Evolutionary conservation across 2,329 filamentous ascomycete genomes (phyloP).

Genomic region (Triangularia setosa): DNA sequence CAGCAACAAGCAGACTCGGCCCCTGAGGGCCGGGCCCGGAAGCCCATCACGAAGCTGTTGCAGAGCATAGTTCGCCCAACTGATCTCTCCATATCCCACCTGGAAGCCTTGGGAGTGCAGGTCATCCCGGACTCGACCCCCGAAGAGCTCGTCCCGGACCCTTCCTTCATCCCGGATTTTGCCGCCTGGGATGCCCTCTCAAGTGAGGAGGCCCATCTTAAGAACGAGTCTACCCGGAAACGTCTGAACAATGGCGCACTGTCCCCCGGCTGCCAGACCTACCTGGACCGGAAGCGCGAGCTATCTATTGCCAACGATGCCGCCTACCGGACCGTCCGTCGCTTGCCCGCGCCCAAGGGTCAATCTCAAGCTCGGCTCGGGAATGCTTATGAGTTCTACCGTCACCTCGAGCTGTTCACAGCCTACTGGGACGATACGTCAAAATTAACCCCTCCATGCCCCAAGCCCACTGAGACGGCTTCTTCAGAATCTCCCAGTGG

Average conservation of each 20-base stretch:
- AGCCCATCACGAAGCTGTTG: slow-evolving; percentile 47
- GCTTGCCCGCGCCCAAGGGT: slow-evolving; percentile 52
- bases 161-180: slow-evolving; percentile 51
- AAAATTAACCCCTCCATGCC: slow-evolving; percentile 13
- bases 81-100: slow-evolving; percentile 46
- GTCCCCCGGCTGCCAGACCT: slow-evolving; percentile 56
- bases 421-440: slow-evolving; percentile 61
- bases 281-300: slow-evolving; percentile 56
- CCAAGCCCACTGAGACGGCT: slow-evolving; percentile 7
- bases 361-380: slow-evolving; percentile 53
- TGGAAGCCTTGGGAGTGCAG: slow-evolving; percentile 56
- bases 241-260: slow-evolving; percentile 50
- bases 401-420: slow-evolving; percentile 56
- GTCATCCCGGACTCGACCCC: slow-evolving; percentile 48
- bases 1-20: slow-evolving; percentile 9
- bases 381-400: slow-evolving; percentile 64
- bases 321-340: slow-evolving; percentile 59
- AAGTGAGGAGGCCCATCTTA: slow-evolving; percentile 45
- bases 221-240: slow-evolving; percentile 45
- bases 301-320: slow-evolving; percentile 53
- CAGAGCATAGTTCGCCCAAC: slow-evolving; percentile 51
- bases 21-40: slow-evolving; percentile 19
- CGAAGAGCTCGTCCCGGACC: slow-evolving; percentile 51
- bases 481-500: neutral
- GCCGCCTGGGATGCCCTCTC: slow-evolving; percentile 47